These are phyloP conservation scores for Tetrahymena malaccensis DNA, from an alignment of 73 alveolate species.

Conservation along the genomic window DNA sequence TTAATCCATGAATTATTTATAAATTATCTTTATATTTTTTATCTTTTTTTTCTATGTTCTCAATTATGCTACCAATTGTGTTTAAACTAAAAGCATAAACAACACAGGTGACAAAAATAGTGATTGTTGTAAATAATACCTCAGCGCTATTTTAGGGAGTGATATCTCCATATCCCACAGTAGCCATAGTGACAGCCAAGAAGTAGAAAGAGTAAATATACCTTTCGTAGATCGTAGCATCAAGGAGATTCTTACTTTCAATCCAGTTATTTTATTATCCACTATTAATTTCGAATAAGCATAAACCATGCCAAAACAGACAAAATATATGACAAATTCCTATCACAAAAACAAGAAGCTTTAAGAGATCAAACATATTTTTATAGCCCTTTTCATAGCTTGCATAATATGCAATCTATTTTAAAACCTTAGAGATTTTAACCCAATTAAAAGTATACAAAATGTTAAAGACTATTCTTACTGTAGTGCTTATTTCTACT, in stretches of 20 bases:
- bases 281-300: neutral
- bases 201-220: constrained; percentile 57
- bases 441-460: neutral
- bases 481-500: neutral
- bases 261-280: neutral
- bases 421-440: neutral
- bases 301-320: constrained; percentile 15
- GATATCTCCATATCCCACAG: constrained; percentile 77
- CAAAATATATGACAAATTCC: neutral
- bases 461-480: neutral
- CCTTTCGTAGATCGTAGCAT: constrained; percentile 22
- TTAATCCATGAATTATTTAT: neutral
- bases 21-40: neutral
- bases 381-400: neutral
- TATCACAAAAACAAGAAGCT: neutral
- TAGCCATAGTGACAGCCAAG: constrained; percentile 46
- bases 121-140: constrained; percentile 24
- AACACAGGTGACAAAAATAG: constrained; percentile 45
- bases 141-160: constrained; percentile 44
- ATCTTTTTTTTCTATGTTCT: constrained; percentile 33
- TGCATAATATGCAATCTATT: neutral
- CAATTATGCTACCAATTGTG: constrained; percentile 40
- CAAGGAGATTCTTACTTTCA: neutral
- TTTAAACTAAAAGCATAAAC: constrained; percentile 49
- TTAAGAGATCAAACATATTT: neutral